Conservation (phyloP, 441 rosid genomes). For the Brassica balearica region DNA sequence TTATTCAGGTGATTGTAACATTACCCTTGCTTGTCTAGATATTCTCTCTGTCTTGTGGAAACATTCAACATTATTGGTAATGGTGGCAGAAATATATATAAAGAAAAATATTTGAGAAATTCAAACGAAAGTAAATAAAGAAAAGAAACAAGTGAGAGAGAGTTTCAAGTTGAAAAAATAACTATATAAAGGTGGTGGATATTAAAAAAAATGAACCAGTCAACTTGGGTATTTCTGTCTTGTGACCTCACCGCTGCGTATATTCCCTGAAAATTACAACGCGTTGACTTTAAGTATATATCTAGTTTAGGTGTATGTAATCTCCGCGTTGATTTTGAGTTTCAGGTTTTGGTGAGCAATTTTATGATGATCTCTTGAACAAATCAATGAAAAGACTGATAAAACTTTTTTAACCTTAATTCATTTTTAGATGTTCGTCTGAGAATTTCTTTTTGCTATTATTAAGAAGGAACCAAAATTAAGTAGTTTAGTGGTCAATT, state of each 20-base stretch:
- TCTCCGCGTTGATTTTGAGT: too few relatives aligned
- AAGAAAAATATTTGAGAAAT: not conserved
- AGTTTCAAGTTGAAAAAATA: not conserved
- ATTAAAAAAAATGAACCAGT: not conserved
- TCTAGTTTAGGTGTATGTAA: not conserved
- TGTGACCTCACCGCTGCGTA: conserved; percentile 2
- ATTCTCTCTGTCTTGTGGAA: conserved; percentile 24
- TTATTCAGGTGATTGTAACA: conserved; percentile 24
- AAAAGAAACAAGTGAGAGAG: not conserved
- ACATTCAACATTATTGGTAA: conserved; percentile 3
- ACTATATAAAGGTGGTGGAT: not conserved
- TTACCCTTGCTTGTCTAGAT: conserved; percentile 6
- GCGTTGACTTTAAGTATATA: not conserved
- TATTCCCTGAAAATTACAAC: conserved; percentile 4
- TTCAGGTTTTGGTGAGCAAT: too few relatives aligned
- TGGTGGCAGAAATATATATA: not conserved
- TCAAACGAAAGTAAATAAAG: not conserved
- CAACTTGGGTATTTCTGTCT: conserved; percentile 18
- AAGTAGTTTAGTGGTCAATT: too few relatives aligned
- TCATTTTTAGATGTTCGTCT: too few relatives aligned
- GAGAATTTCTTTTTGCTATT: too few relatives aligned
- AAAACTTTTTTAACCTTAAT: too few relatives aligned
- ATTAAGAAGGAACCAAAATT: too few relatives aligned
- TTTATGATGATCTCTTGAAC: too few relatives aligned
- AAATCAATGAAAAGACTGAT: too few relatives aligned